Evolutionary conservation across 2,329 filamentous ascomycete species (phyloP), one percentile per base, ranked within the genome.

Genomic region (Neonectria ditissima): DNA sequence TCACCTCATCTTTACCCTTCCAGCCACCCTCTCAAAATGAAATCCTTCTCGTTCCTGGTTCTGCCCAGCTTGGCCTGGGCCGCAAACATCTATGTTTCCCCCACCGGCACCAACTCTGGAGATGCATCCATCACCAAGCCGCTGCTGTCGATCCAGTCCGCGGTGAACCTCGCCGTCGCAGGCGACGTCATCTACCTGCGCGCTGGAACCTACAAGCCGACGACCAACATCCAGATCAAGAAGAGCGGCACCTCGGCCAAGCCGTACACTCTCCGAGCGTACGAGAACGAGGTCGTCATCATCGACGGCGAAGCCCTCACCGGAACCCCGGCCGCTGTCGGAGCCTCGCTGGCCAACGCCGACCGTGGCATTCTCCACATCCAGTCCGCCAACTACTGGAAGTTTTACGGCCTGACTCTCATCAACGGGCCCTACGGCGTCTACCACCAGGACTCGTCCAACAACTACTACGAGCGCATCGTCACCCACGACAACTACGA

Each of bases 331-430:
- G 78, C 78, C 4, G 76, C 70, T 1, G 65, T 83, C 2, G 78
- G 75, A 18, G 78, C 73, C 7, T 74, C 73, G 2, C 69, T 84
- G 2, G 75, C 77, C 3, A 78, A 77, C 44, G 67, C 73, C 16
- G 78, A 82, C 54, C 77, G 82, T 18, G 82, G 82, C 11, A 80
- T 82, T 37, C 74, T 84, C 20, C 81, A 84, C 65, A 78, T 84
- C 43, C 75, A 83, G 56, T 66, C 67, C 69, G 75, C 30, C 32
- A 77, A 79, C 56, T 83, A 80, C 70, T 83, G 80, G 81, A 78
- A 79, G 28, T 80, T 84, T 63, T 80, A 78, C 62, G 53, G 59
- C 8, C 53, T 69, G 75, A 67, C 45, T 10, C 66, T 79, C 28
- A 76, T 75, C 65, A 77, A 78, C 47, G 77, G 76, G 0, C 77